These are phyloP conservation scores for Sporothrix euskadiensis DNA, from an alignment of 2,329 filamentous ascomycete genomes.

Conservation along the genomic window DNA sequence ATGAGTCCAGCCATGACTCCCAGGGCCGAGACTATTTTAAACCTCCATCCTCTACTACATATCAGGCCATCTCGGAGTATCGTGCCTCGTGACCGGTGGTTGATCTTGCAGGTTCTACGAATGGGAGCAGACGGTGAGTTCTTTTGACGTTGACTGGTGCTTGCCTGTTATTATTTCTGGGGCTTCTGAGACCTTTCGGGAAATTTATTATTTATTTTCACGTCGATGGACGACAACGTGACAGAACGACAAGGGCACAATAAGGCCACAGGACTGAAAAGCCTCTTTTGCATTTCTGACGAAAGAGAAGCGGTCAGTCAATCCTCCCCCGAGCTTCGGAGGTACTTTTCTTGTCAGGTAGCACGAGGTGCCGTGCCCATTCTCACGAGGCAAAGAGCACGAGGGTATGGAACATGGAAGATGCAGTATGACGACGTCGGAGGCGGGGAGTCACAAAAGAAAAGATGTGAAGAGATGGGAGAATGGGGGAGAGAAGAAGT, in stretches of 20 bases:
- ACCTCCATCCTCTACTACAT: neutral
- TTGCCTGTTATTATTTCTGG: neutral
- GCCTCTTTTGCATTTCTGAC: neutral
- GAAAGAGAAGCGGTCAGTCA: neutral
- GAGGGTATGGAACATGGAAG: neutral
- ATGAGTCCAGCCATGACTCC: neutral
- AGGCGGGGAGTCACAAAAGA: neutral
- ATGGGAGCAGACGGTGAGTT: neutral
- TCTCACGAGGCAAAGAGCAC: neutral
- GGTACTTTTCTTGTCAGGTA: neutral
- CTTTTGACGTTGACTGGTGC: neutral
- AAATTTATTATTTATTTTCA: neutral
- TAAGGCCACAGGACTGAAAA: neutral
- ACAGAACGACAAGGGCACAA: neutral
- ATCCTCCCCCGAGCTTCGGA: neutral
- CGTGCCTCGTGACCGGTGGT: slow-evolving; percentile 6
- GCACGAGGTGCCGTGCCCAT: neutral
- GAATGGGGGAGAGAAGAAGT: neutral
- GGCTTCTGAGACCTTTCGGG: neutral
- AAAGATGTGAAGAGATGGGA: neutral
- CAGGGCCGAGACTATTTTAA: neutral
- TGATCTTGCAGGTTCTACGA: neutral
- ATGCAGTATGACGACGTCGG: neutral
- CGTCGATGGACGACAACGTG: neutral
- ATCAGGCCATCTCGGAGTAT: neutral